Base-by-base conservation (phyloP, 148 eudicot genomes). In the Talinum fruticosum region DNA sequence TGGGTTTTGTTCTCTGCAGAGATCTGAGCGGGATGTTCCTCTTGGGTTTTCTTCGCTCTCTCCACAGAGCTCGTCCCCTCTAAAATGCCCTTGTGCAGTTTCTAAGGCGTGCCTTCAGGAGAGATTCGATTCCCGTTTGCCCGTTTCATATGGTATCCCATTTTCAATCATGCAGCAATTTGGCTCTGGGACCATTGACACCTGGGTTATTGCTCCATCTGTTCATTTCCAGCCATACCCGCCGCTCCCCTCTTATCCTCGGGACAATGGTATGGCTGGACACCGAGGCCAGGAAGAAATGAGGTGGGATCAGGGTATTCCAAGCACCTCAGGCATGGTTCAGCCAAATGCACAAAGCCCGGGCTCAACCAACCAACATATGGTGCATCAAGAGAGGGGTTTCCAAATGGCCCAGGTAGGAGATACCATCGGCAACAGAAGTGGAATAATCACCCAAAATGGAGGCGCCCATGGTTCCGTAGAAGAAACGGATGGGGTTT, bases 161-260 rank as follows among this genome's bases (percentile, higher is more conserved):
- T 77, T 78, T 62, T 79, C 88, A 41, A 59, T 86, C 38, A 77
- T 89, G 77, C 84, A 90, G 62, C 88, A 90, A 67, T 80, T 82
- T 8, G 97, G 97, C 51, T 76, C 78, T 28, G 91, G 76, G 70
- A 45, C 41, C 19, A 44, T 74, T 57, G 90, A 83, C 73, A 70
- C 83, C 71, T 96, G 93, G 99, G 77, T 82, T 66, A 76, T 93
- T 69, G 94, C 91, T 73, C 97, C 97, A 2, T 88, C 92, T 28
- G 75, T 93, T 68, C 90, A 92, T 26, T 93, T 96, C 84, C 86
- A 83, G 53, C 97, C 97, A 35, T 93, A 86, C 76, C 99, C 97
- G 62, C 99, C 99, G 6, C 81, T 96, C 71, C 97, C 99, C 28
- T 74, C 89, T 35, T 81, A 82, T 80, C 86, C 96, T 33, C 83